Percentiles rank a stretch among this genome's conserved stretches.
Conservation (phyloP, 257 asterid genomes). For the Solanum tarapatanum region DNA sequence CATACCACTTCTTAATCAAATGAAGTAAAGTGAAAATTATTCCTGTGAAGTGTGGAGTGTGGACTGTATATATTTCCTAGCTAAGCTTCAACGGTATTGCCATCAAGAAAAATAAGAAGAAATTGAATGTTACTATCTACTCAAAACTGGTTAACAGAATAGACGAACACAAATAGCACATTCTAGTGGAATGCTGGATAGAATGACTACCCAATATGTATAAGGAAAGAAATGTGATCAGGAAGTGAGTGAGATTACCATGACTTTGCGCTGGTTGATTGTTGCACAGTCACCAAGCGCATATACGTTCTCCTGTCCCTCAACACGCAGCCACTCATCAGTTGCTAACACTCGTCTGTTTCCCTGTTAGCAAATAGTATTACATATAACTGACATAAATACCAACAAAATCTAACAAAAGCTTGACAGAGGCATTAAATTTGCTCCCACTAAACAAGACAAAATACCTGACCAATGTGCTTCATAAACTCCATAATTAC, state of each 20-base stretch:
- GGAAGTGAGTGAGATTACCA: slow-evolving; percentile 34
- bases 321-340: slow-evolving; percentile 93
- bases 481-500: slow-evolving; percentile 78
- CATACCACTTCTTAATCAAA: not conserved
- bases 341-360: slow-evolving; percentile 81
- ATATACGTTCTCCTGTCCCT: slow-evolving; percentile 56
- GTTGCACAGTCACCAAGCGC: slow-evolving; percentile 95
- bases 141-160: not conserved
- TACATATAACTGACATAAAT: not conserved
- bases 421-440: not conserved
- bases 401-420: not conserved
- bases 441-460: not conserved
- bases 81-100: not conserved
- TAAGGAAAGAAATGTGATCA: not conserved
- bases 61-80: not conserved
- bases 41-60: not conserved
- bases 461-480: slow-evolving; percentile 83
- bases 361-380: slow-evolving; percentile 25
- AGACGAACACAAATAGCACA: not conserved
- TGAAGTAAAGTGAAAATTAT: not conserved
- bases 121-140: not conserved
- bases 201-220: not conserved
- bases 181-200: not conserved
- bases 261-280: slow-evolving; percentile 81
- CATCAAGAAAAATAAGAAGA: not conserved